A percentile compares a stretch with the other conserved stretches of the same genome.
phyloP scores from a whole-genome alignment of 2,329 filamentous ascomycete species.

The Neonectria neomacrospora region DNA sequence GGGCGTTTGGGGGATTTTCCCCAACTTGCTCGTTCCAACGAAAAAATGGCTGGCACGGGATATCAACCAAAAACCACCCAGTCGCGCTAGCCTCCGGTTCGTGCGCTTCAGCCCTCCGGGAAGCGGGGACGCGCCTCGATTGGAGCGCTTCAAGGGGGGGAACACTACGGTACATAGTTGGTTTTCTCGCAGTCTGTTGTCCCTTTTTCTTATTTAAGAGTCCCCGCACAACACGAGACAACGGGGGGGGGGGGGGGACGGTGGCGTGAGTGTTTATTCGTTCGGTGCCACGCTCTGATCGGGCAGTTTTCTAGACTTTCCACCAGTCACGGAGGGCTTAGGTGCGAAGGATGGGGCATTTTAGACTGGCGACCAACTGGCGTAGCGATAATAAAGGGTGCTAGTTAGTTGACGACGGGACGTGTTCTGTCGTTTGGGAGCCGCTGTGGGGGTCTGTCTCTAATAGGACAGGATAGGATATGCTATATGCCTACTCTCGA shows the following conservation, averaged over 20 bases:
- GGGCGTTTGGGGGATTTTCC: no score
- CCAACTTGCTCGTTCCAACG: no score
- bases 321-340: not conserved
- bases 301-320: not conserved
- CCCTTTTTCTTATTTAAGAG: not conserved
- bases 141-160: slow-evolving; percentile 33
- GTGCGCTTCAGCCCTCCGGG: slow-evolving; percentile 29
- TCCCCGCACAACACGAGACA: slow-evolving; percentile 29
- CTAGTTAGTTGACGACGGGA: not conserved
- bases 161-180: slow-evolving; percentile 1
- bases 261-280: slow-evolving; percentile 19
- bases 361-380: not conserved
- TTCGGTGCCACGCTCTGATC: not conserved
- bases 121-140: slow-evolving; percentile 8
- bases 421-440: not conserved
- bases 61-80: no score
- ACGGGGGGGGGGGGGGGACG: no score
- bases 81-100: slow-evolving; percentile 26
- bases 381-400: slow-evolving; percentile 4
- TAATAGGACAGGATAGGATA: not conserved
- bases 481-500: not conserved
- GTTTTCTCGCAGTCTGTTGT: not conserved
- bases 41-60: not conserved
- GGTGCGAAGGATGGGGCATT: not conserved
- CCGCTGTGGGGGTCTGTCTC: not conserved